A percentile compares a stretch with the other conserved stretches of the same genome.
Conservation (phyloP, 768 basidiomycete genomes). For the Asterophora parasitica region DNA sequence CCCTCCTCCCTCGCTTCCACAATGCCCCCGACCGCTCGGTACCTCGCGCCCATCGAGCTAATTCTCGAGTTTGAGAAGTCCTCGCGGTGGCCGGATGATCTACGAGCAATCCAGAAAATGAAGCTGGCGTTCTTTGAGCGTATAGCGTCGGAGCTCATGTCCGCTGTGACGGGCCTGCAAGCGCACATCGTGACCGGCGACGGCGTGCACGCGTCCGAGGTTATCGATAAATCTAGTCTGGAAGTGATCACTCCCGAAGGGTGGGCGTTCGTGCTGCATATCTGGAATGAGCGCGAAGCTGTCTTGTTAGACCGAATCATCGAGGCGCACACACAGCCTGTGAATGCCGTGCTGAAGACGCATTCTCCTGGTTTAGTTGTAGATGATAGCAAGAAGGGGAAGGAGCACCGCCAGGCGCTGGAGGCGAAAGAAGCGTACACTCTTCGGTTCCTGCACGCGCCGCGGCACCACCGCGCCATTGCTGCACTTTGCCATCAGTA, state of each 20-base stretch:
- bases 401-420: conserved; percentile 51
- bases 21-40: conserved; percentile 57
- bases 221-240: conserved; percentile 65
- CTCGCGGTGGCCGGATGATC: conserved; percentile 91
- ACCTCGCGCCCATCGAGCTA: conserved; percentile 65
- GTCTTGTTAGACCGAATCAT: conserved; percentile 70
- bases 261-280: conserved; percentile 79
- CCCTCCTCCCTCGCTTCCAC: conserved; percentile 44
- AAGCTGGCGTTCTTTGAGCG: conserved; percentile 90
- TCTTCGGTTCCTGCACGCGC: conserved; percentile 72
- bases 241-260: conserved; percentile 80
- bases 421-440: conserved; percentile 57
- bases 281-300: conserved; percentile 86
- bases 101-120: conserved; percentile 87
- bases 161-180: conserved; percentile 41
- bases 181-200: conserved; percentile 59
- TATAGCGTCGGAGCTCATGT: conserved; percentile 63
- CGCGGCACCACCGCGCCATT: conserved; percentile 82
- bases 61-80: conserved; percentile 91
- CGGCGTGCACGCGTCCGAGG: conserved; percentile 40
- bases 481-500: conserved; percentile 75
- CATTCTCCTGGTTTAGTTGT: conserved; percentile 3
- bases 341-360: conserved; percentile 34
- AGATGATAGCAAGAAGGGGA: conserved; percentile 33
- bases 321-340: conserved; percentile 35